phyloP scores from a whole-genome alignment of 106 monocot genomes.

The Dendrobium officinale region DNA sequence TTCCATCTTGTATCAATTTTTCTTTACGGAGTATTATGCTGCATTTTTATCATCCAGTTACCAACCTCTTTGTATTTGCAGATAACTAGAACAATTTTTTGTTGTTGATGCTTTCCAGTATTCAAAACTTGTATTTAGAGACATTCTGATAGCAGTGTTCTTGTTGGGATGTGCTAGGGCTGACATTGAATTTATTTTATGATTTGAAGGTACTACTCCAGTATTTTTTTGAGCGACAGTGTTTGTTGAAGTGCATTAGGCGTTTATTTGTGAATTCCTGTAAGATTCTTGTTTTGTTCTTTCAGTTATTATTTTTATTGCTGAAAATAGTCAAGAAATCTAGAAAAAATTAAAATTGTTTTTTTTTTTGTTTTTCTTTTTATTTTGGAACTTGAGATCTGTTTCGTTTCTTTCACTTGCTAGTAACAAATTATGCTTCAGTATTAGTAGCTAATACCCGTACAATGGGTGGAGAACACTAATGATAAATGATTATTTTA shows the following conservation, averaged over 20 bases:
- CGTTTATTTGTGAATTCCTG: slow-evolving; percentile 61
- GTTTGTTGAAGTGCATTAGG: slow-evolving; percentile 84
- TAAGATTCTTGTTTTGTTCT: slow-evolving; percentile 32
- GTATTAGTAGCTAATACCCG: background rate
- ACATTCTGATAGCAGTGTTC: background rate
- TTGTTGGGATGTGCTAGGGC: background rate
- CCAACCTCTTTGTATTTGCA: background rate
- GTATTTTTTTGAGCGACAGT: slow-evolving; percentile 91
- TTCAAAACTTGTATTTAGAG: background rate
- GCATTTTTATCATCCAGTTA: background rate
- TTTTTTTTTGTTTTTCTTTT: background rate
- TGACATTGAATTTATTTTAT: slow-evolving; percentile 16
- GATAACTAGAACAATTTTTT: background rate
- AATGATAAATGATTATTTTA: too few species aligned
- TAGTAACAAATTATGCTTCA: background rate
- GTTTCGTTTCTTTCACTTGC: background rate
- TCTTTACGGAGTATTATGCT: background rate
- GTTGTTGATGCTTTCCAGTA: background rate
- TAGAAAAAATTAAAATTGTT: background rate
- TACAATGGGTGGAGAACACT: background rate
- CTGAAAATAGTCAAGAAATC: background rate
- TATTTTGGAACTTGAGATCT: background rate
- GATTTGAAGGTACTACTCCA: slow-evolving; percentile 49
- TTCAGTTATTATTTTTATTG: background rate
- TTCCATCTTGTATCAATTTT: background rate